Conservation (phyloP, 805 yeast species). For the Ogataea thermomethanolica region DNA sequence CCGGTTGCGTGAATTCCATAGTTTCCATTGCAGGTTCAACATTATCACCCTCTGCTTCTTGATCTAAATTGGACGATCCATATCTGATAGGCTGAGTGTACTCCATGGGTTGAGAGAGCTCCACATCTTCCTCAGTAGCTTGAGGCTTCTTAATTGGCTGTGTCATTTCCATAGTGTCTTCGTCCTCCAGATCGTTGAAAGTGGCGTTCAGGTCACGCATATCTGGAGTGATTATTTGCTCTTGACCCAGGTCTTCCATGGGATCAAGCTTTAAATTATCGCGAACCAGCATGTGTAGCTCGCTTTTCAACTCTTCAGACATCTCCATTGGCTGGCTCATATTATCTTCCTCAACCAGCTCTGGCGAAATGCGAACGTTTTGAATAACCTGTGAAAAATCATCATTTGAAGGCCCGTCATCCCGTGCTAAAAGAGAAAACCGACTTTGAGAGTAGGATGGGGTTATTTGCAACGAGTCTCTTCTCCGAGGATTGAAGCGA, state of each 20-base stretch:
- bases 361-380: conserved; percentile 5
- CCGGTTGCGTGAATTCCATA: conserved; percentile 17
- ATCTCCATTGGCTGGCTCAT: conserved; percentile 29
- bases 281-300: conserved; percentile 5
- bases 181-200: conserved; percentile 13
- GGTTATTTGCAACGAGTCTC: conserved; percentile 30
- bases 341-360: conserved; percentile 22
- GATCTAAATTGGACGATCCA: too few species aligned
- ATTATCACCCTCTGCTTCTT: too few species aligned
- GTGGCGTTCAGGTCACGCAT: conserved; percentile 7
- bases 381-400: conserved; percentile 15
- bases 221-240: too few species aligned
- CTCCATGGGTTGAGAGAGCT: conserved; percentile 16
- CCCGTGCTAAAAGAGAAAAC: not conserved
- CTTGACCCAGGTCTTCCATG: too few species aligned
- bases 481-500: conserved; percentile 25
- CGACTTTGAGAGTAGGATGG: conserved; percentile 22
- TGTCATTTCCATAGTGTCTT: conserved; percentile 12
- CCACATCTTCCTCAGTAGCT: conserved; percentile 1
- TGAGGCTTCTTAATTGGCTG: conserved; percentile 3
- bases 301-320: conserved; percentile 15
- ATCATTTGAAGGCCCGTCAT: not conserved
- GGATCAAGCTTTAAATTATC: not conserved
- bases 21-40: conserved; percentile 1
- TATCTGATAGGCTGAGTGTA: conserved; percentile 12